Conservation (phyloP, 2,329 filamentous ascomycete genomes). For the Fusarium coffeatum region DNA sequence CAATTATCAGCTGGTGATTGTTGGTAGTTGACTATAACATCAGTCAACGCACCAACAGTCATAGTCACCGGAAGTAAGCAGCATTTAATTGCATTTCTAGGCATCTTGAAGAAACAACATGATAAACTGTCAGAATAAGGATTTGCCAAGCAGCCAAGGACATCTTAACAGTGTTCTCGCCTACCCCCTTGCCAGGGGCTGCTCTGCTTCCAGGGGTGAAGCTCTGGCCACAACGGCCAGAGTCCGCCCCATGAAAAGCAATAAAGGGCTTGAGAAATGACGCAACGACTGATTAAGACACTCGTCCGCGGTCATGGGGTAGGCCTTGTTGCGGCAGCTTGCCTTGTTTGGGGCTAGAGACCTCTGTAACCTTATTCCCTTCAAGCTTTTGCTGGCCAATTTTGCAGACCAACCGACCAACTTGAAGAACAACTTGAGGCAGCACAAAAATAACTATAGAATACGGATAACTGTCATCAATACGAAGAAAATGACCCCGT, state of each 20-base stretch:
- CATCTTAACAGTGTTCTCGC: background rate
- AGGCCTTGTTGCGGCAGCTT: constrained; percentile 24
- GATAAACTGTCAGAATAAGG: background rate
- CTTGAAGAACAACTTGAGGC: background rate
- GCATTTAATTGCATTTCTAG: background rate
- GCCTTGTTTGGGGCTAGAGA: constrained; percentile 31
- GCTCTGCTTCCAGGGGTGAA: background rate
- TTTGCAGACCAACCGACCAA: background rate
- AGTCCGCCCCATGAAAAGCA: constrained; percentile 3
- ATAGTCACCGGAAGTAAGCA: background rate
- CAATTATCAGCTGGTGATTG: background rate
- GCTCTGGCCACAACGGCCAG: background rate
- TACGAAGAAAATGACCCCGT: background rate
- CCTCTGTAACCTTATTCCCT: constrained; percentile 31
- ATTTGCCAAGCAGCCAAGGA: background rate
- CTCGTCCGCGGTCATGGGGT: background rate
- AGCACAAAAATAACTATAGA: background rate
- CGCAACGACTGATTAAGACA: constrained; percentile 19
- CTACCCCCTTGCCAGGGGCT: constrained; percentile 1
- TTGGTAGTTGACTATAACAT: background rate
- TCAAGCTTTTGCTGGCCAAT: constrained; percentile 26
- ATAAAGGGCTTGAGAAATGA: constrained; percentile 17
- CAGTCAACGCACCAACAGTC: background rate
- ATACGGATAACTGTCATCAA: background rate
- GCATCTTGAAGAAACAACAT: background rate